These are phyloP conservation scores for Cladosporium oxysporum DNA, from an alignment of 2,329 filamentous ascomycete genomes.

Conservation along the genomic window DNA sequence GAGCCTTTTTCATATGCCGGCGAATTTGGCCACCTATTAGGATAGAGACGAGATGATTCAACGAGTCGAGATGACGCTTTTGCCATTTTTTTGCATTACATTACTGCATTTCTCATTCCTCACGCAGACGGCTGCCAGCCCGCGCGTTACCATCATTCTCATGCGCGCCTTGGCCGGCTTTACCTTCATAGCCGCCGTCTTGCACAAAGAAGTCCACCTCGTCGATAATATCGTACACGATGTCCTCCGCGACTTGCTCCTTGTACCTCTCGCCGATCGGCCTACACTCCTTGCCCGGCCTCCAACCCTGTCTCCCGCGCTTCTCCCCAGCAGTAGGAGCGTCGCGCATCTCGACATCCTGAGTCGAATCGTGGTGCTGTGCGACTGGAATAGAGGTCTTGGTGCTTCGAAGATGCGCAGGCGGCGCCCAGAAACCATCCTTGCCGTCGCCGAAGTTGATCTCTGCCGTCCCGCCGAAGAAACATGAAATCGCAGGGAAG, in stretches of 20 bases:
- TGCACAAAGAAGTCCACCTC: slow-evolving; percentile 89
- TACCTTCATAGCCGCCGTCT: slow-evolving; percentile 53
- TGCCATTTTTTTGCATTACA: background rate
- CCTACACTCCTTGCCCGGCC: slow-evolving; percentile 46
- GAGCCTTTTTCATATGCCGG: background rate
- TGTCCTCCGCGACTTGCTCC: slow-evolving; percentile 92
- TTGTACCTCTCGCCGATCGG: slow-evolving; percentile 77
- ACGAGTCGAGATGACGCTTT: background rate
- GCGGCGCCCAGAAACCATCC: slow-evolving; percentile 80
- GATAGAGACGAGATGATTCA: background rate
- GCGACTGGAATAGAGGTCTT: slow-evolving; percentile 16
- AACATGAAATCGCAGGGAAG: slow-evolving; percentile 89
- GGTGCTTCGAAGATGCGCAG: slow-evolving; percentile 51
- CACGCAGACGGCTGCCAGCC: slow-evolving; percentile 1
- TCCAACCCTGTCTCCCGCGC: slow-evolving; percentile 29
- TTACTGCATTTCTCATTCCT: slow-evolving; percentile 1
- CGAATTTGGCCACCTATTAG: background rate
- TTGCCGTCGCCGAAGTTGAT: slow-evolving; percentile 92
- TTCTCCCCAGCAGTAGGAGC: slow-evolving; percentile 22
- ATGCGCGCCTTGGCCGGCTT: slow-evolving; percentile 7
- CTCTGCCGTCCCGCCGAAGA: slow-evolving; percentile 86
- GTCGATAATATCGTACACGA: slow-evolving; percentile 90
- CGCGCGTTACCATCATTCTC: background rate
- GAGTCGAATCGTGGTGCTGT: slow-evolving; percentile 10
- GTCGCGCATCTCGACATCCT: slow-evolving; percentile 40